These are phyloP conservation scores for Pinus taeda DNA, from an alignment of 75 land plant genomes.

Conservation along the genomic window DNA sequence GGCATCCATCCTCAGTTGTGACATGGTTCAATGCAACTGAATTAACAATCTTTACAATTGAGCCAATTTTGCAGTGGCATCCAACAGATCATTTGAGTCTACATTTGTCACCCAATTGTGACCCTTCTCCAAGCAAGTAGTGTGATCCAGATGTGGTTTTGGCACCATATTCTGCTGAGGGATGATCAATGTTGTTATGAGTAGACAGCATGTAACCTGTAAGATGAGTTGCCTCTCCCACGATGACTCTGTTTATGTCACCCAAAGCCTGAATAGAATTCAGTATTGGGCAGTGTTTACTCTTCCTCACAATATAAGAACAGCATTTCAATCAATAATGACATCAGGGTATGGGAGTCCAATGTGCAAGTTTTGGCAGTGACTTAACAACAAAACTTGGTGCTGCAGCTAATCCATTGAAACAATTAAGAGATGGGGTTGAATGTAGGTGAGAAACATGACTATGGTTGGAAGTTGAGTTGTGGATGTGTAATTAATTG, in stretches of 20 bases:
- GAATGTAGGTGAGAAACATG: too few species aligned
- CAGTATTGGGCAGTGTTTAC: conserved; percentile 75
- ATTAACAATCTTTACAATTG: conserved; percentile 92
- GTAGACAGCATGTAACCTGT: conserved; percentile 85
- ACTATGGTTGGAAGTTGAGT: too few species aligned
- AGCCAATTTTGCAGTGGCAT: conserved; percentile 95
- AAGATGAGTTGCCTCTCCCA: conserved; percentile 87
- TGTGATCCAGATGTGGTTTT: conserved; percentile 93
- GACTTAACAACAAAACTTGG: too few species aligned
- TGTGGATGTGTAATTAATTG: too few species aligned
- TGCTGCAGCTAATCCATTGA: too few species aligned
- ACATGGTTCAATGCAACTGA: conserved; percentile 97
- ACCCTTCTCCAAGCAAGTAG: conserved; percentile 94
- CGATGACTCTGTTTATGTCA: conserved; percentile 89
- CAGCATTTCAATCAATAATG: conserved; percentile 57
- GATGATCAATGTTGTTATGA: conserved; percentile 81
- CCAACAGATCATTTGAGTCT: conserved; percentile 96
- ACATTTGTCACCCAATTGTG: conserved; percentile 94
- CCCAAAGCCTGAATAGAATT: conserved; percentile 85
- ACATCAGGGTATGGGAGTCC: too few species aligned
- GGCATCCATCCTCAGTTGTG: conserved; percentile 89
- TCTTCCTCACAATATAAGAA: conserved; percentile 72
- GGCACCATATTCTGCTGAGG: conserved; percentile 73
- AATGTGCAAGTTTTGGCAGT: too few species aligned
- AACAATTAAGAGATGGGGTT: too few species aligned